phyloP scores from a whole-genome alignment of 2,329 filamentous ascomycete genomes.

The Aspergillus sp. region DNA sequence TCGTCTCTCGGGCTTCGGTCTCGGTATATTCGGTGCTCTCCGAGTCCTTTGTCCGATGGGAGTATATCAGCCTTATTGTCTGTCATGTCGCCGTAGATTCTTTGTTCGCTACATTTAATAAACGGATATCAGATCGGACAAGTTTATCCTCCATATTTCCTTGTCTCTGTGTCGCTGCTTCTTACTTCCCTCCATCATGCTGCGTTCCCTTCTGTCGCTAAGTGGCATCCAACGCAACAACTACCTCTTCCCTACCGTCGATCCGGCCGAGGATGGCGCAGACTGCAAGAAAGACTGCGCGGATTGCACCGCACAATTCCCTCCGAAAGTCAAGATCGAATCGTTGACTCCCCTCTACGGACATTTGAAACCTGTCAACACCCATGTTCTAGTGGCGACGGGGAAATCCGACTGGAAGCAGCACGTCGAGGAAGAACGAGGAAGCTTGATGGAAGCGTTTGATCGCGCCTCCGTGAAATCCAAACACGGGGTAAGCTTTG shows the following conservation, averaged over 20 bases:
- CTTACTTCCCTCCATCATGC: slow-evolving; percentile 19
- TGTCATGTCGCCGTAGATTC: background rate
- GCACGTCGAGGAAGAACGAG: slow-evolving; percentile 37
- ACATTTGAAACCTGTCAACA: slow-evolving; percentile 35
- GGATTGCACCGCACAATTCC: slow-evolving; percentile 37
- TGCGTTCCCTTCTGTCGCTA: slow-evolving; percentile 33
- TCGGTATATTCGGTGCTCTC: background rate
- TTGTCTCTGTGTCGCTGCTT: background rate
- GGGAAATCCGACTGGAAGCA: slow-evolving; percentile 39
- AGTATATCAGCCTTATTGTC: background rate
- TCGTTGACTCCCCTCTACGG: slow-evolving; percentile 32
- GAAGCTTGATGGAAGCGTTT: slow-evolving; percentile 52
- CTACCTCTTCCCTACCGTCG: slow-evolving; percentile 39
- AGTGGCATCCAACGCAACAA: slow-evolving; percentile 21
- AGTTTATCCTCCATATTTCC: too few species aligned
- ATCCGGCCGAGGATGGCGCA: slow-evolving; percentile 32
- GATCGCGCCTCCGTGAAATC: slow-evolving; percentile 55
- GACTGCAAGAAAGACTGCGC: slow-evolving; percentile 38
- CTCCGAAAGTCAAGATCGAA: slow-evolving; percentile 37
- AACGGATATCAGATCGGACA: too few species aligned
- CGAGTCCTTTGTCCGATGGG: background rate
- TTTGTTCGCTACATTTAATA: too few species aligned
- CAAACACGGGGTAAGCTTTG: slow-evolving; percentile 61
- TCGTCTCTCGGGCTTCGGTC: background rate
- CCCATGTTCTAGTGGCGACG: slow-evolving; percentile 40